A percentile compares a stretch with the other conserved stretches of the same genome.
phyloP scores from a whole-genome alignment of 352 stramenopile genomes.

The Pythium aristosporum region DNA sequence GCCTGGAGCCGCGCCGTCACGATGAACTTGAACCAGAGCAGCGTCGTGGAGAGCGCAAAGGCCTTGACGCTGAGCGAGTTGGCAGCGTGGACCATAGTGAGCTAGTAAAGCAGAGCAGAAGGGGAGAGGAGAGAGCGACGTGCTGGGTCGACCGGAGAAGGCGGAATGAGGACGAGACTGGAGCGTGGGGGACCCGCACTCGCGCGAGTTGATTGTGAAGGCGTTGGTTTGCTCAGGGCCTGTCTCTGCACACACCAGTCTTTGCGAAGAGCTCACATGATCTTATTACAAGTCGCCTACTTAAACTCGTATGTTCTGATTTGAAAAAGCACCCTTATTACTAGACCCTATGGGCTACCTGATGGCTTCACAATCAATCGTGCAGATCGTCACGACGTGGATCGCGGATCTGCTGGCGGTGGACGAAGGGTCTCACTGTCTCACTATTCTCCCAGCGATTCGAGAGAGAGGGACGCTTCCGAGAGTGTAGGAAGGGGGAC shows the following conservation, averaged over 20 bases:
- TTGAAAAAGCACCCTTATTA: not conserved
- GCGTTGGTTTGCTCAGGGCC: not conserved
- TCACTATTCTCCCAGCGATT: no score
- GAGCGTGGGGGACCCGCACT: no score
- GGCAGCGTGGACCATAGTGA: constrained; percentile 2
- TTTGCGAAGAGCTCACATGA: not conserved
- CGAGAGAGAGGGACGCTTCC: no score
- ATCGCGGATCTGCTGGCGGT: no score
- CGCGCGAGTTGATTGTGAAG: constrained; percentile 14
- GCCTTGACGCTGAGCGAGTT: constrained; percentile 14
- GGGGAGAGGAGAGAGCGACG: not conserved
- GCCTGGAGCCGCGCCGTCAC: constrained; percentile 31
- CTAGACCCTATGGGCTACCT: not conserved
- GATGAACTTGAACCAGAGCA: constrained; percentile 30
- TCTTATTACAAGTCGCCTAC: not conserved
- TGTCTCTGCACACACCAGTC: not conserved
- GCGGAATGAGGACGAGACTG: not conserved
- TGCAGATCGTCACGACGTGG: no score
- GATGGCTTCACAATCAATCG: constrained; percentile 8
- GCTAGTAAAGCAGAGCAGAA: no score
- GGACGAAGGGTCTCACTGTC: not conserved
- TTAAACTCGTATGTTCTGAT: not conserved
- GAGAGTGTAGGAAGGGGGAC: no score
- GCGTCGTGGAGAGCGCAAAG: constrained; percentile 11
- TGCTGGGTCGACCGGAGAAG: not conserved